Evolutionary conservation across 805 yeast species (phyloP), one percentile per base, ranked within the genome.

Genomic region (Metahyphopichia silvanorum): DNA sequence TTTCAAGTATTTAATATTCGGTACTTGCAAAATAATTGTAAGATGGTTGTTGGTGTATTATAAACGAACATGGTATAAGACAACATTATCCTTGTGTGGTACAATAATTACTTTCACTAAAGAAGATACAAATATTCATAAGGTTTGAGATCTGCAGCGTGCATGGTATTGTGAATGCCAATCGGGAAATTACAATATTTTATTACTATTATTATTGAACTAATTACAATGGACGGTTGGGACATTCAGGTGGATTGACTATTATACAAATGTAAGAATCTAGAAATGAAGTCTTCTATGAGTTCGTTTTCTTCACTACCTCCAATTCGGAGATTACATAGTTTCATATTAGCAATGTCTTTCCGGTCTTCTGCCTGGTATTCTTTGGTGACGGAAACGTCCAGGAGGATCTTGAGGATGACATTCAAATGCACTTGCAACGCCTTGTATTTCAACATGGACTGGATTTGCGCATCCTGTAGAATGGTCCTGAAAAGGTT

Each of bases 271-370:
- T 45, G 47, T 19, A 71, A 39, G 4, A 75, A 58, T 22, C 71
- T 43, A 27, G 51, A 51, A 11, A 79, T 74, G 54, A 85, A 83
- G 43, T 83, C 91, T 51, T 84, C 89, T 4, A 86, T 77, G 16
- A 79, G 55, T 39, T 65, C 76, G 47, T 86, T 86, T 31, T 74
- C 75, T 43, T 85, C 86, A 0, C 64, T 34, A 0, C 95, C 95
- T 4, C 82, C 81, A 3, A 48, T 51, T 21, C 95, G 57, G 11
- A 86, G 57, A 33, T 76, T 77, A 6, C 75, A 65, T 7, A 86
- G 59, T 43, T 82, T 78, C 43, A 75, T 69, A 39, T 77, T 71
- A 2, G 85, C 85, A 9, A 82, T 68, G 16, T 74, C 80, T 16
- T 60, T 42, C 21, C 85, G 55, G 14, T 79, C 78, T 16, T 80